These are phyloP conservation scores for Forsythia viridissima DNA, from an alignment of 257 asterid species.

Conservation along the genomic window DNA sequence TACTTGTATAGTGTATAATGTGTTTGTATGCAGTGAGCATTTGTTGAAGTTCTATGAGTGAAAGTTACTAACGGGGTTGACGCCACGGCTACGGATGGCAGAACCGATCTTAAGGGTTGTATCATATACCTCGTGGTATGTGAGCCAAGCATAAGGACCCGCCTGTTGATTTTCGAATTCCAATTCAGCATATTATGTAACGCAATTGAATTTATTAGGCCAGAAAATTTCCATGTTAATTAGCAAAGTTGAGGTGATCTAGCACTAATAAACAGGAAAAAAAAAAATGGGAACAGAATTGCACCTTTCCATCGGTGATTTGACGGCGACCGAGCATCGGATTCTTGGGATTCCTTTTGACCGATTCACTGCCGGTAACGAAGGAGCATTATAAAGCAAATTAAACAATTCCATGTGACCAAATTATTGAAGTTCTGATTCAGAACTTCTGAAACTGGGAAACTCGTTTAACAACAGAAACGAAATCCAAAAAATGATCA, in stretches of 20 bases:
- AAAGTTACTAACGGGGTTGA: conserved; percentile 56
- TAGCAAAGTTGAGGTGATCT: background rate
- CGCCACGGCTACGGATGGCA: conserved; percentile 71
- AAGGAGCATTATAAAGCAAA: background rate
- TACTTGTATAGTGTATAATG: background rate
- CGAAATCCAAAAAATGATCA: background rate
- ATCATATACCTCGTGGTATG: conserved; percentile 58
- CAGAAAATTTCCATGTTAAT: background rate
- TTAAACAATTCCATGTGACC: background rate
- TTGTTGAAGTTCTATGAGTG: too few species aligned
- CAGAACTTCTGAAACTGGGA: background rate
- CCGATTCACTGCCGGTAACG: conserved; percentile 44
- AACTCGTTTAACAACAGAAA: background rate
- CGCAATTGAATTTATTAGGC: background rate
- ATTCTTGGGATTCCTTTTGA: conserved; percentile 39
- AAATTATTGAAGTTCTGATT: background rate
- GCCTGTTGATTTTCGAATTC: conserved; percentile 44
- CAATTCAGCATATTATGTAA: background rate
- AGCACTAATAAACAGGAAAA: background rate
- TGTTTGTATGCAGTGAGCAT: background rate
- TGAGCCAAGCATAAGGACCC: conserved; percentile 64
- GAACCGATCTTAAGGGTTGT: conserved; percentile 63
- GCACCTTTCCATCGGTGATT: conserved; percentile 64
- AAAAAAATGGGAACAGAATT: background rate
- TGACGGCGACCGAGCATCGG: conserved; percentile 76